Percentiles rank a stretch among this genome's conserved stretches.
Conservation (phyloP, 2,329 filamentous ascomycete genomes). For the Stachybotrys chlorohalonatus region DNA sequence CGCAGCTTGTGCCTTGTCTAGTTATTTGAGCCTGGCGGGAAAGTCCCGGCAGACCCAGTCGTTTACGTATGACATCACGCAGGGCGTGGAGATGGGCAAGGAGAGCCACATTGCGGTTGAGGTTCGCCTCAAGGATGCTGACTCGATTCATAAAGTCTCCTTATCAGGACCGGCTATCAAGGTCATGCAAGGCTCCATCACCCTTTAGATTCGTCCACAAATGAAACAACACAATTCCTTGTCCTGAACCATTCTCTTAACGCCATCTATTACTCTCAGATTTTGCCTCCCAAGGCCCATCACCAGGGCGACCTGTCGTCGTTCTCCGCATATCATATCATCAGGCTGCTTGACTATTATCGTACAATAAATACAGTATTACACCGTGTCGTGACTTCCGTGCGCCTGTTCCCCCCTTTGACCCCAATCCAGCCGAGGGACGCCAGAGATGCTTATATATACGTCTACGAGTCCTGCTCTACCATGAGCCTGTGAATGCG, state of each 20-base stretch:
- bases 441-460: background rate
- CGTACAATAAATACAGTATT: constrained; percentile 29
- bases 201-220: constrained; percentile 10
- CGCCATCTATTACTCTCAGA: background rate
- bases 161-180: constrained; percentile 24
- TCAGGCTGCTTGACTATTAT: constrained; percentile 16
- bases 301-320: too few species aligned
- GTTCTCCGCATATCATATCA: constrained; percentile 8
- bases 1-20: constrained; percentile 47
- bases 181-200: constrained; percentile 24
- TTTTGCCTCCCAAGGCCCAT: background rate
- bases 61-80: constrained; percentile 43
- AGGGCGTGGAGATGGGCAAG: constrained; percentile 61
- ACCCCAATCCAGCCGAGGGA: background rate
- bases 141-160: constrained; percentile 17
- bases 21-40: constrained; percentile 41
- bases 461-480: background rate
- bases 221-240: background rate
- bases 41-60: constrained; percentile 18
- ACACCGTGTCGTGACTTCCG: constrained; percentile 13
- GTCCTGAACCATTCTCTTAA: background rate
- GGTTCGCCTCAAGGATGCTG: constrained; percentile 22
- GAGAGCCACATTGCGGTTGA: constrained; percentile 42
- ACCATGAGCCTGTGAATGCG: background rate
- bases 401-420: constrained; percentile 12